Evolutionary conservation across 176 grass and related monocot species (phyloP).

Genomic region (Themeda triandra): DNA sequence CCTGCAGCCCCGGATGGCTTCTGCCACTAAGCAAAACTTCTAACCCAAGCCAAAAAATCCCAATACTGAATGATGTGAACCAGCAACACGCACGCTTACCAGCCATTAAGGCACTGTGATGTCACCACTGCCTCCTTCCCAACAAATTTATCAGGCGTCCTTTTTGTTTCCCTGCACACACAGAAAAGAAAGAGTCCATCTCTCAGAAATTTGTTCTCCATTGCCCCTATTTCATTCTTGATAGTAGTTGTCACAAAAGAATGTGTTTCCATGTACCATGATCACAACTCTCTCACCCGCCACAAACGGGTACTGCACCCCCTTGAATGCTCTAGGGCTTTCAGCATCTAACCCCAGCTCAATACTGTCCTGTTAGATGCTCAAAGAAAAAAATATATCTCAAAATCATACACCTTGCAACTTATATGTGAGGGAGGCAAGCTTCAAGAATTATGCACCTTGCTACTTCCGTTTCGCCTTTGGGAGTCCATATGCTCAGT

Average conservation of each 20-base stretch:
- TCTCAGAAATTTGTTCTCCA: background rate
- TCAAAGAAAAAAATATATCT: background rate
- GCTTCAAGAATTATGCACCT: constrained; percentile 25
- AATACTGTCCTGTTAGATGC: constrained; percentile 44
- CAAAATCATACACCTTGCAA: background rate
- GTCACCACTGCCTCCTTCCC: constrained; percentile 80
- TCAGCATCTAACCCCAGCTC: constrained; percentile 37
- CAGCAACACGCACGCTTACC: constrained; percentile 19
- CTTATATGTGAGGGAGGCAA: background rate
- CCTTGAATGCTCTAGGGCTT: constrained; percentile 39
- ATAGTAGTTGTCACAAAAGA: background rate
- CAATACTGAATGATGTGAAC: background rate
- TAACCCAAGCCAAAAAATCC: background rate
- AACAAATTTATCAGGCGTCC: constrained; percentile 71
- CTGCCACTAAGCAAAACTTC: constrained; percentile 4
- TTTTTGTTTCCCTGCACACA: constrained; percentile 61
- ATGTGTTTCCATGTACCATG: constrained; percentile 36
- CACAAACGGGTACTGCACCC: constrained; percentile 66
- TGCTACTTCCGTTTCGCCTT: constrained; percentile 35
- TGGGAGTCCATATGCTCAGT: constrained; percentile 43
- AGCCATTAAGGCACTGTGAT: constrained; percentile 84
- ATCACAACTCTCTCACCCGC: constrained; percentile 70
- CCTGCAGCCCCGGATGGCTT: constrained; percentile 22
- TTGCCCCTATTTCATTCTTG: background rate
- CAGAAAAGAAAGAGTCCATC: background rate